Evolutionary conservation across 1,284 basidiomycete species (phyloP).

Genomic region (Puccinia sorghi): DNA sequence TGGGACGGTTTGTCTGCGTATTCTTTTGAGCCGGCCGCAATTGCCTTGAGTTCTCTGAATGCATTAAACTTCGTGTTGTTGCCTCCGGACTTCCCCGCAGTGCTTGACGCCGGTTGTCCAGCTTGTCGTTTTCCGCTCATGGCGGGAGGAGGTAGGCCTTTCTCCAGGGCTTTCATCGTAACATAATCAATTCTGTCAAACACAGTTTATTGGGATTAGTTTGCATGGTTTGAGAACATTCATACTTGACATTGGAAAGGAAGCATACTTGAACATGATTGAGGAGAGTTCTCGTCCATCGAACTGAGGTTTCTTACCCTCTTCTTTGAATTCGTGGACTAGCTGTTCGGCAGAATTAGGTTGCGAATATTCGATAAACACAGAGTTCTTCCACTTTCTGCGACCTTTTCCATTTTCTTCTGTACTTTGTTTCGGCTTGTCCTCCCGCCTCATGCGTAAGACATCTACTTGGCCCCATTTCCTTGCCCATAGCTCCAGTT

Average conservation of each 20-base stretch:
- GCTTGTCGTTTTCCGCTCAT: constrained; percentile 35
- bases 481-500: constrained; percentile 44
- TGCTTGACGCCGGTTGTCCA: constrained; percentile 4
- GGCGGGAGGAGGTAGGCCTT: constrained; percentile 37
- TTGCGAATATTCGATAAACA: constrained; percentile 43
- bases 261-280: constrained; percentile 49
- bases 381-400: constrained; percentile 47
- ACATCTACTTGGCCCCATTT: constrained; percentile 46
- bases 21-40: constrained; percentile 26
- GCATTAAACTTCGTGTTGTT: constrained; percentile 43
- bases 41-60: constrained; percentile 35
- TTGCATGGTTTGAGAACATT: neutral
- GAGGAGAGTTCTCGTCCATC: constrained; percentile 33
- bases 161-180: constrained; percentile 49
- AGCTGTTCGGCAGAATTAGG: constrained; percentile 37
- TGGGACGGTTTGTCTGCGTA: neutral
- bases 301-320: constrained; percentile 30
- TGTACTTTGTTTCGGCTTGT: neutral
- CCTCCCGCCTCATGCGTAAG: constrained; percentile 47
- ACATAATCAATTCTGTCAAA: constrained; percentile 48
- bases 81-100: constrained; percentile 9
- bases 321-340: constrained; percentile 35
- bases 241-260: neutral
- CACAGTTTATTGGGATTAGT: neutral
- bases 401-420: neutral